Conservation (phyloP, 306 rosid genomes). For the Elaeagnus macrophylla region DNA sequence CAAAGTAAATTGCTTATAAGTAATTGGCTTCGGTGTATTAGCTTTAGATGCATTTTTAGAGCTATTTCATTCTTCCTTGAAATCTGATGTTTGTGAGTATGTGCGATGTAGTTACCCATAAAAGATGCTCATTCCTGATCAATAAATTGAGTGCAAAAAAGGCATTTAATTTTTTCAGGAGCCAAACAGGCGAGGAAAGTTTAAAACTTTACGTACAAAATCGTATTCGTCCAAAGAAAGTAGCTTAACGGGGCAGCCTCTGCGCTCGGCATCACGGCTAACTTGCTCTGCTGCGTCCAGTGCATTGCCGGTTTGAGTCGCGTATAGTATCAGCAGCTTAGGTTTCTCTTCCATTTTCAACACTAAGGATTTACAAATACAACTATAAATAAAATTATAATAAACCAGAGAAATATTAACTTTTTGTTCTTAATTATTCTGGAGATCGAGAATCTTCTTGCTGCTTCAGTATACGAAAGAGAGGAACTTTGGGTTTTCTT, state of each 20-base stretch:
- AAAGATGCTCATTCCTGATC: not conserved
- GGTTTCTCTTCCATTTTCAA: conserved; percentile 26
- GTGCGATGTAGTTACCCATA: too few relatives aligned
- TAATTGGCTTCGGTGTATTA: not conserved
- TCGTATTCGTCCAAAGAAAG: conserved; percentile 60
- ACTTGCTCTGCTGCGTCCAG: conserved; percentile 78
- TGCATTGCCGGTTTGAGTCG: conserved; percentile 79
- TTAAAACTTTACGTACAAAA: conserved; percentile 31
- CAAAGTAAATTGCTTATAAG: conserved; percentile 6
- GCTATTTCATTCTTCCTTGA: not conserved
- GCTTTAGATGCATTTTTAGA: not conserved
- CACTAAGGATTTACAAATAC: not conserved
- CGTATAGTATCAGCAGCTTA: conserved; percentile 56
- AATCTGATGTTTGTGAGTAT: too few relatives aligned
- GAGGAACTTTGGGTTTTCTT: too few relatives aligned
- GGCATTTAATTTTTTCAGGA: conserved; percentile 1
- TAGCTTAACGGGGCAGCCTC: conserved; percentile 44
- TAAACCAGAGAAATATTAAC: too few relatives aligned
- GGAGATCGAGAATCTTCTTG: too few relatives aligned
- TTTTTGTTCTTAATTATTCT: not conserved
- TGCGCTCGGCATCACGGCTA: conserved; percentile 73
- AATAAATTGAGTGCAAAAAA: not conserved
- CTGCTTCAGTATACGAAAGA: too few relatives aligned
- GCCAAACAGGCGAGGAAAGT: not conserved
- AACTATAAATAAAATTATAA: not conserved